Conservation (phyloP, 495 filamentous ascomycete species). For the Penicillium flavigenum region DNA sequence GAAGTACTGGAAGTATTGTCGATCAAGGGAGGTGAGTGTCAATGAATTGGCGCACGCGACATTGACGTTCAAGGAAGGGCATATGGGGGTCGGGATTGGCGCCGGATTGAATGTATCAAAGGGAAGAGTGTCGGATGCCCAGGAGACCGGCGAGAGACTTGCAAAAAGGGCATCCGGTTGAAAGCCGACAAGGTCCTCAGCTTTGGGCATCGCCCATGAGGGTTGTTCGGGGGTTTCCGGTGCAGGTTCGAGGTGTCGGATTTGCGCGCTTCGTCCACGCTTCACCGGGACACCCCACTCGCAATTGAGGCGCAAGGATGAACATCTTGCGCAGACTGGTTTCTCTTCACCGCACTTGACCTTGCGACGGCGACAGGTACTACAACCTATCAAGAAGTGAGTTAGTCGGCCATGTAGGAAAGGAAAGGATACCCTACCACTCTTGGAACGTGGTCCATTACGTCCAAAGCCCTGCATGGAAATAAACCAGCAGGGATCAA, state of each 20-base stretch:
- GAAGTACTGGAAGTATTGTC: slow-evolving; percentile 44
- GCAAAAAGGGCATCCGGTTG: slow-evolving; percentile 14
- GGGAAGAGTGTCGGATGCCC: slow-evolving; percentile 17
- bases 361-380: slow-evolving; percentile 56
- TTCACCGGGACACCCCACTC: slow-evolving; percentile 43
- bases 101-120: slow-evolving; percentile 10
- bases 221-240: slow-evolving; percentile 13
- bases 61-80: slow-evolving; percentile 28
- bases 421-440: slow-evolving; percentile 26
- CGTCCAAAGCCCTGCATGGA: slow-evolving; percentile 30
- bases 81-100: slow-evolving; percentile 24
- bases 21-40: slow-evolving; percentile 37
- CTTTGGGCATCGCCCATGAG: slow-evolving; percentile 15
- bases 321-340: slow-evolving; percentile 50
- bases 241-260: slow-evolving; percentile 37
- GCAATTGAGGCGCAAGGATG: slow-evolving; percentile 31
- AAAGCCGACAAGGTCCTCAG: slow-evolving; percentile 16
- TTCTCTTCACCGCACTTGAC: slow-evolving; percentile 56
- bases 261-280: slow-evolving; percentile 29
- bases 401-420: slow-evolving; percentile 2
- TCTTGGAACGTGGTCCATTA: slow-evolving; percentile 50
- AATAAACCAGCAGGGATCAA: slow-evolving; percentile 25
- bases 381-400: slow-evolving; percentile 36
- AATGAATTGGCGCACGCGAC: slow-evolving; percentile 40
- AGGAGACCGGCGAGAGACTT: slow-evolving; percentile 22